Percentiles rank a stretch among this genome's conserved stretches.
phyloP scores from a whole-genome alignment of 768 basidiomycete genomes.

The Mycena maculata region DNA sequence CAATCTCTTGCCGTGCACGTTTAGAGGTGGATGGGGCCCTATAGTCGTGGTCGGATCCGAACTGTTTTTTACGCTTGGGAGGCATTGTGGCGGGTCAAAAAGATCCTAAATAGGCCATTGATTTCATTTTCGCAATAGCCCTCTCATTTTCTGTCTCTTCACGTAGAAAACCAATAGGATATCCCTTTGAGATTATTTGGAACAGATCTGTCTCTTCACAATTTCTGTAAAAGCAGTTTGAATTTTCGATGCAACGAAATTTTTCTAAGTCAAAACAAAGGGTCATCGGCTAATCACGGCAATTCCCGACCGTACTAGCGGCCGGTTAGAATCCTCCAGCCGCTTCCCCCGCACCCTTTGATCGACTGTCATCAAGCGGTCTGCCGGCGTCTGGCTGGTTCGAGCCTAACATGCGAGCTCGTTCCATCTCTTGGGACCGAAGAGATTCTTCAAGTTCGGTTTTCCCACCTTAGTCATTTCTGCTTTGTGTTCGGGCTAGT shows the following conservation, averaged over 20 bases:
- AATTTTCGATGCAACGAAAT: conserved; percentile 1
- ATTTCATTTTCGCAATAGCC: not conserved
- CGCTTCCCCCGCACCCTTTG: too few relatives aligned
- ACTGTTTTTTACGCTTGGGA: not conserved
- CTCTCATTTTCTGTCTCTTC: not conserved
- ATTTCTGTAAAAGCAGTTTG: not conserved
- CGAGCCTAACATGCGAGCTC: too few relatives aligned
- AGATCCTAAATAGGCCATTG: not conserved
- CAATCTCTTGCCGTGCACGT: not conserved
- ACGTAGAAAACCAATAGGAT: not conserved
- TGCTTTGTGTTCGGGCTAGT: too few relatives aligned
- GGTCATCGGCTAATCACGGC: not conserved
- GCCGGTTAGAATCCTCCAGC: not conserved
- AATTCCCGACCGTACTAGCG: conserved; percentile 7
- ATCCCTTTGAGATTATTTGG: not conserved
- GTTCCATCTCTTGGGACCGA: too few relatives aligned
- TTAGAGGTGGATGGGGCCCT: not conserved
- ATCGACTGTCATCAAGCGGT: too few relatives aligned
- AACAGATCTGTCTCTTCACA: not conserved
- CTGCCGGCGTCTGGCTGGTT: too few relatives aligned
- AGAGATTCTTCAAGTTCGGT: too few relatives aligned
- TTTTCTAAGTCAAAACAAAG: conserved; percentile 4
- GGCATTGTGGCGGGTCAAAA: not conserved
- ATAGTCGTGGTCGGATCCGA: not conserved
- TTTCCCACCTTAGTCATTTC: too few relatives aligned